Conservation (phyloP, 176 grass and related monocot species). For the Chloris gayana region DNA sequence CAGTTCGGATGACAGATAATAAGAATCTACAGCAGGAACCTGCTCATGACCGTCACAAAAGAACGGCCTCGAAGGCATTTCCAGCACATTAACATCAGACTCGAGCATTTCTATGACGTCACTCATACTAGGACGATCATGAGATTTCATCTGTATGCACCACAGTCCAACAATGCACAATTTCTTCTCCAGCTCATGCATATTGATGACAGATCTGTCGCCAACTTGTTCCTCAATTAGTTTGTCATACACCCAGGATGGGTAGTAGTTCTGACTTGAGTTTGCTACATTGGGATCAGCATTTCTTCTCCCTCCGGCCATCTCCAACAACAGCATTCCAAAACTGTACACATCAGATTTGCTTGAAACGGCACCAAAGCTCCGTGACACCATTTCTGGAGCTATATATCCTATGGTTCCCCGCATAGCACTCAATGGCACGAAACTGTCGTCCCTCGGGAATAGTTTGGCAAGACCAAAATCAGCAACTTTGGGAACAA, state of each 20-base stretch:
- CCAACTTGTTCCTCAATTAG: slow-evolving; percentile 9
- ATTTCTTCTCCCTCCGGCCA: slow-evolving; percentile 46
- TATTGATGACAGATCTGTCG: slow-evolving; percentile 10
- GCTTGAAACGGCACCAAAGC: slow-evolving; percentile 45
- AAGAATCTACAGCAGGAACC: not conserved
- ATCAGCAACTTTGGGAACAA: slow-evolving; percentile 57
- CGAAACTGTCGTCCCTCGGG: slow-evolving; percentile 28
- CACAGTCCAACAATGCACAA: slow-evolving; percentile 40
- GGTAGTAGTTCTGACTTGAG: slow-evolving; percentile 44
- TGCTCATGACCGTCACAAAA: slow-evolving; percentile 15
- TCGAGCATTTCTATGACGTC: slow-evolving; percentile 56
- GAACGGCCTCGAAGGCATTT: slow-evolving; percentile 43
- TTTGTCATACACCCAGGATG: slow-evolving; percentile 40
- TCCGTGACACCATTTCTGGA: slow-evolving; percentile 39
- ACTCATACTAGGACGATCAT: slow-evolving; percentile 32
- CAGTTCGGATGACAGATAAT: not conserved
- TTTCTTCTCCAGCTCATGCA: slow-evolving; percentile 41
- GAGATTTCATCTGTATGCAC: slow-evolving; percentile 45
- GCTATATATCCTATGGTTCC: slow-evolving; percentile 59
- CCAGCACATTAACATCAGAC: not conserved
- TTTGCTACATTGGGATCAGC: not conserved
- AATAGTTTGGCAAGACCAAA: slow-evolving; percentile 60
- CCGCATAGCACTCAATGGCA: slow-evolving; percentile 26
- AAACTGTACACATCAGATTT: slow-evolving; percentile 58
- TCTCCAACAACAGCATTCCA: slow-evolving; percentile 58